A percentile compares a stretch with the other conserved stretches of the same genome.
Evolutionary conservation across 768 basidiomycete genomes (phyloP).

Genomic region (Thelephora ganbajun): DNA sequence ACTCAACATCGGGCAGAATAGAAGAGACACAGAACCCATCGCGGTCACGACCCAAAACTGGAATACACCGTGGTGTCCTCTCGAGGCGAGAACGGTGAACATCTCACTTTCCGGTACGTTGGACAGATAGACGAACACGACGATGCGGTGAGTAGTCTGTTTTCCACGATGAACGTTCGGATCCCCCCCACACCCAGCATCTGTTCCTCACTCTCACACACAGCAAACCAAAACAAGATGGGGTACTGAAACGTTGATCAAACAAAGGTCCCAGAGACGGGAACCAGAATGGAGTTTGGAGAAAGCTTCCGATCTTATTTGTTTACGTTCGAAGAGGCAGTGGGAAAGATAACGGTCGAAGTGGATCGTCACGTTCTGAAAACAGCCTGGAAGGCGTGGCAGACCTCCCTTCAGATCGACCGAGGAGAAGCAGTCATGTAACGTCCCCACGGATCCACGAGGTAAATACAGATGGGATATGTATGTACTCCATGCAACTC

Average conservation of each 20-base stretch:
- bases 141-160: slow-evolving; percentile 29
- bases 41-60: slow-evolving; percentile 4
- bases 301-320: slow-evolving; percentile 30
- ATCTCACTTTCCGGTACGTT: slow-evolving; percentile 40
- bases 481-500: too few relatives aligned
- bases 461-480: too few relatives aligned
- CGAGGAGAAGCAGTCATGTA: too few relatives aligned
- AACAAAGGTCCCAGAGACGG: slow-evolving; percentile 27
- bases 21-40: neutral
- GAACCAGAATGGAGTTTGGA: slow-evolving; percentile 49
- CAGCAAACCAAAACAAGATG: neutral
- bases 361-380: too few relatives aligned
- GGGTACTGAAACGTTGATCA: neutral
- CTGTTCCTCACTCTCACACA: too few relatives aligned
- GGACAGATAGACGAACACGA: slow-evolving; percentile 36
- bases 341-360: slow-evolving; percentile 4
- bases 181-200: too few relatives aligned
- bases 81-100: slow-evolving; percentile 22
- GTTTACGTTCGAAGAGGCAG: slow-evolving; percentile 28
- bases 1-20: slow-evolving; percentile 32
- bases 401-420: too few relatives aligned
- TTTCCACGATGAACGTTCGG: neutral
- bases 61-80: slow-evolving; percentile 11
- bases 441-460: too few relatives aligned
- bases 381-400: too few relatives aligned